Conservation (phyloP, 192 early-diverging fungal species). For the Linnemannia zychae region DNA sequence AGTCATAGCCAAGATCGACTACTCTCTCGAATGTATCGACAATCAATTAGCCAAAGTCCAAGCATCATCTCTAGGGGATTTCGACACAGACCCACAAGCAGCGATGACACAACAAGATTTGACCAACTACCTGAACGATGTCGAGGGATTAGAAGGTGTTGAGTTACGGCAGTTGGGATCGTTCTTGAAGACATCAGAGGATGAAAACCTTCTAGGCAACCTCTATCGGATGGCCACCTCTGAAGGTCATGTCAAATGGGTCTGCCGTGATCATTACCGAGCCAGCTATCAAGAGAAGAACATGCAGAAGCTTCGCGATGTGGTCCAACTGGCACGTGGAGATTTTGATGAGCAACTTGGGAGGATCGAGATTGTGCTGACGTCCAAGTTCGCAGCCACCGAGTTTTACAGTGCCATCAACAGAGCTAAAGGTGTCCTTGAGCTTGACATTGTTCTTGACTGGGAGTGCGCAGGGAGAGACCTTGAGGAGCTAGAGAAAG, state of each 20-base stretch:
- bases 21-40: background rate
- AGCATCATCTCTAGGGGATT: background rate
- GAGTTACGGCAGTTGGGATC: slow-evolving; percentile 2
- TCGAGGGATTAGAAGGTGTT: slow-evolving; percentile 7
- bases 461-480: slow-evolving; percentile 14
- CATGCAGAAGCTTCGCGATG: background rate
- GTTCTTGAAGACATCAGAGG: slow-evolving; percentile 7
- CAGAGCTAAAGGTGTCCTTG: background rate
- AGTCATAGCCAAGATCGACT: background rate
- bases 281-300: slow-evolving; percentile 18
- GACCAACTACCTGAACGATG: background rate
- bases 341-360: slow-evolving; percentile 3
- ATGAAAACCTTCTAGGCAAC: background rate
- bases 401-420: background rate
- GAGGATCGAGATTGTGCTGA: background rate
- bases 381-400: background rate
- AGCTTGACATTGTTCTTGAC: slow-evolving; percentile 1
- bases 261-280: slow-evolving; percentile 22
- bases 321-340: background rate
- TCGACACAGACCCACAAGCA: background rate
- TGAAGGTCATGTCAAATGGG: slow-evolving; percentile 21
- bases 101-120: background rate
- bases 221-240: background rate
- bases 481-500: background rate
- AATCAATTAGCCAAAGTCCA: background rate